Evolutionary conservation across 2,329 filamentous ascomycete genomes (phyloP).

Genomic region (Diaporthe batatas): DNA sequence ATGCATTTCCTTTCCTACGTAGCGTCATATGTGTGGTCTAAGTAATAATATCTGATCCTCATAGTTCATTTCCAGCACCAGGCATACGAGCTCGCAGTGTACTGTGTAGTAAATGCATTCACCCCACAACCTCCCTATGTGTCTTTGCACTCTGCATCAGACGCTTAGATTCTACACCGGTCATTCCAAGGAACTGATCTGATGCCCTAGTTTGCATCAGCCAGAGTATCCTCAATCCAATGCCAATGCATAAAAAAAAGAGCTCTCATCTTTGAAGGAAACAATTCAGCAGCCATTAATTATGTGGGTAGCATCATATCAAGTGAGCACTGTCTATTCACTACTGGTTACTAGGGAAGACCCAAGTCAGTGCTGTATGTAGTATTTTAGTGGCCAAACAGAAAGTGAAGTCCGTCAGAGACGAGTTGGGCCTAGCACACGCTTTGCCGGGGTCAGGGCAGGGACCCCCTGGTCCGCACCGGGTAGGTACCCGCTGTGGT

Average conservation of each 20-base stretch:
- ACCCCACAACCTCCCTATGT: too few species aligned
- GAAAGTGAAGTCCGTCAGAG: conserved; percentile 3
- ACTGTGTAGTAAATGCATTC: too few species aligned
- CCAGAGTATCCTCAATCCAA: background rate
- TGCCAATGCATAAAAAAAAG: background rate
- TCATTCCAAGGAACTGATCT: too few species aligned
- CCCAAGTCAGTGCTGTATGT: too few species aligned
- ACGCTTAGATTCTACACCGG: too few species aligned
- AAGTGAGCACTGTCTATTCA: background rate
- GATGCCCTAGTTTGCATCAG: background rate
- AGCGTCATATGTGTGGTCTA: background rate
- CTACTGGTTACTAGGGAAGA: background rate
- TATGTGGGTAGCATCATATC: background rate
- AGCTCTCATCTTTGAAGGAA: too few species aligned
- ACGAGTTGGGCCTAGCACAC: background rate
- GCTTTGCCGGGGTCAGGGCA: background rate
- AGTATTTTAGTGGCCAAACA: background rate
- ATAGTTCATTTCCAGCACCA: too few species aligned
- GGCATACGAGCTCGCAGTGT: too few species aligned
- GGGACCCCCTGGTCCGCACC: conserved; percentile 3
- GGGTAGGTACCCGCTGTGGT: too few species aligned
- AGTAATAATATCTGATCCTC: background rate
- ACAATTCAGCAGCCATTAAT: background rate
- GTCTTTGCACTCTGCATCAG: background rate
- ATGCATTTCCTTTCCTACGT: background rate